phyloP scores from a whole-genome alignment of 2,329 filamentous ascomycete species.

The Aureobasidium musti region DNA sequence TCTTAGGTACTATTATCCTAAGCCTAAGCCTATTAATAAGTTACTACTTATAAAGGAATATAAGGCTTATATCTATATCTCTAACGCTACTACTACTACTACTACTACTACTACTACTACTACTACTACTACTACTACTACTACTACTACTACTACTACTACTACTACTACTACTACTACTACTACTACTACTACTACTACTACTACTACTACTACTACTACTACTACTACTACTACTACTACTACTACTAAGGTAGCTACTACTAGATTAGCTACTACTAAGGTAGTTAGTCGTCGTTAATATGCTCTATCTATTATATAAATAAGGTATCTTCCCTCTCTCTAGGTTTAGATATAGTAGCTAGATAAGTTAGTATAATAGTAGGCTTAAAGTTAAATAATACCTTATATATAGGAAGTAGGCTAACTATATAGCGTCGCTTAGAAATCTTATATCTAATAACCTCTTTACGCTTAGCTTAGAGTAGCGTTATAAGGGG shows the following conservation, averaged over 20 bases:
- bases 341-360: not conserved
- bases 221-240: not conserved
- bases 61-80: not conserved
- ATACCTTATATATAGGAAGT: not conserved
- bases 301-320: not conserved
- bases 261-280: too few relatives aligned
- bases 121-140: too few relatives aligned
- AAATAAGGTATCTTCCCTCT: not conserved
- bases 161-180: not conserved
- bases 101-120: not conserved
- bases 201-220: not conserved
- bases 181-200: too few relatives aligned
- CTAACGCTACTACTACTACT: not conserved
- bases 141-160: not conserved
- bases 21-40: not conserved
- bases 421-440: not conserved
- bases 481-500: too few relatives aligned
- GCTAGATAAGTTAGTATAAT: constrained; percentile 1
- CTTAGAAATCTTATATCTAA: too few relatives aligned
- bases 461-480: too few relatives aligned
- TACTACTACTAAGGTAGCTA: too few relatives aligned
- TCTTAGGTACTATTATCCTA: not conserved
- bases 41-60: not conserved
- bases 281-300: too few relatives aligned
- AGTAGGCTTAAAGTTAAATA: not conserved